Conservation (phyloP, 1,284 basidiomycete genomes). For the Puccinia polysora region DNA sequence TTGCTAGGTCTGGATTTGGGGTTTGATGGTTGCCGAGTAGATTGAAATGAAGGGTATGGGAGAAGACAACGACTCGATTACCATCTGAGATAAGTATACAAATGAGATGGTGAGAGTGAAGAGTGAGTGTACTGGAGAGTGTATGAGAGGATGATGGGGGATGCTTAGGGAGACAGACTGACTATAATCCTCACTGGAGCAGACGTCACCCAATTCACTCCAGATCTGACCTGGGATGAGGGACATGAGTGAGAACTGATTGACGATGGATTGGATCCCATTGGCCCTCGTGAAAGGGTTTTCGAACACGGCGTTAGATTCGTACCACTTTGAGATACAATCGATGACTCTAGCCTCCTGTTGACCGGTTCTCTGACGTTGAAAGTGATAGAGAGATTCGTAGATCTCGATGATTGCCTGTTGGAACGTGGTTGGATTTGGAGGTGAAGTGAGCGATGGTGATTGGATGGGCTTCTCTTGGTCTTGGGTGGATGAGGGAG, state of each 20-base stretch:
- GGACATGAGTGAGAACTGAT: conserved; percentile 22
- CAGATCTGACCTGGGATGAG: conserved; percentile 23
- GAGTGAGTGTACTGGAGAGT: neutral
- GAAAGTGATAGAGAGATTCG: conserved; percentile 13
- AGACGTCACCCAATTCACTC: conserved; percentile 20
- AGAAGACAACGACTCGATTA: conserved; percentile 24
- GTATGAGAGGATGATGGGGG: neutral
- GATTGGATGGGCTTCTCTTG: too few relatives aligned
- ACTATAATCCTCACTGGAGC: conserved; percentile 19
- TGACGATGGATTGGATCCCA: conserved; percentile 3
- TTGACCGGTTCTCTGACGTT: neutral
- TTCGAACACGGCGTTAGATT: conserved; percentile 13
- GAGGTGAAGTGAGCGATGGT: too few relatives aligned
- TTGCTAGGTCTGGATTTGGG: neutral
- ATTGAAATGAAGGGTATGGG: conserved; percentile 22
- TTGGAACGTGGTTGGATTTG: too few relatives aligned
- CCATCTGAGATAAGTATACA: neutral
- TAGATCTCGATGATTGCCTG: conserved; percentile 32
- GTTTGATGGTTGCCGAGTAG: neutral
- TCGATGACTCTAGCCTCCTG: neutral
- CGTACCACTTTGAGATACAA: conserved; percentile 31
- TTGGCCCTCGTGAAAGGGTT: conserved; percentile 13
- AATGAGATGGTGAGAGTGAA: neutral
- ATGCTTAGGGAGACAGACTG: neutral
- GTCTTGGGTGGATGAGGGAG: too few relatives aligned